Evolutionary conservation across 805 yeast species (phyloP), one percentile per base, ranked within the genome.

Genomic region (Dipodascus albidus): DNA sequence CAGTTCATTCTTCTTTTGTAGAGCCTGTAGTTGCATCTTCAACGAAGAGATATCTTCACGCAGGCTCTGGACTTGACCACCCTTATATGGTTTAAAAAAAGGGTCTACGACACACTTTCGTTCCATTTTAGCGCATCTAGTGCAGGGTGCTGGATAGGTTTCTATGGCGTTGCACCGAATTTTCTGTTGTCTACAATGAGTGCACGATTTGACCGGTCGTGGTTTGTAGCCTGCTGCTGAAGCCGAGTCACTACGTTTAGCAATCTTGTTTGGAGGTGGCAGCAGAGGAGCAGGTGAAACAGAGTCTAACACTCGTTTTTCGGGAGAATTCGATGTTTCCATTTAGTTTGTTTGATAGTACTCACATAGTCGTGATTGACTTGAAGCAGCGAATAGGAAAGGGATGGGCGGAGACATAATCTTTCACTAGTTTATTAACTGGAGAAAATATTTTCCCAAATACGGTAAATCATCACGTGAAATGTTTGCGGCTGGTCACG

Each of bases 181-280:
- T 68, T 90, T 90, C 67, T 89, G 96, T 65, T 90, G 96, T 51
- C 97, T 79, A 64, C 97, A 90, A 65, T 88, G 93, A 0, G 96
- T 87, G 65, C 97, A 90, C 2, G 96, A 85, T 0, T 96, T 87
- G 1, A 89, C 95, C 0, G 96, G 96, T 53, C 96, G 71, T 62
- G 86, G 91, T 1, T 83, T 48, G 31, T 52, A 17, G 4, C 44
- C 44, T 11, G 8, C 17, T 6, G 17, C 20, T 3, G 20, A 11
- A 8, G 44, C 15, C 14, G 20, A 17, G 15, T 38, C 44, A 17
- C 44, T 38, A 6, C 44, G 44, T 38, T 38, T 38, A 8, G 20
- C 17, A 19, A 38, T 19, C 15, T 38, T 38, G 14, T 11, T 6
- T n/a, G 44, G 44, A n/a, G 44, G 17, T 3, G 44, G 44, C 44